Conservation (phyloP, 2,329 filamentous ascomycete species). For the Aspergillus pseudonomiae region DNA sequence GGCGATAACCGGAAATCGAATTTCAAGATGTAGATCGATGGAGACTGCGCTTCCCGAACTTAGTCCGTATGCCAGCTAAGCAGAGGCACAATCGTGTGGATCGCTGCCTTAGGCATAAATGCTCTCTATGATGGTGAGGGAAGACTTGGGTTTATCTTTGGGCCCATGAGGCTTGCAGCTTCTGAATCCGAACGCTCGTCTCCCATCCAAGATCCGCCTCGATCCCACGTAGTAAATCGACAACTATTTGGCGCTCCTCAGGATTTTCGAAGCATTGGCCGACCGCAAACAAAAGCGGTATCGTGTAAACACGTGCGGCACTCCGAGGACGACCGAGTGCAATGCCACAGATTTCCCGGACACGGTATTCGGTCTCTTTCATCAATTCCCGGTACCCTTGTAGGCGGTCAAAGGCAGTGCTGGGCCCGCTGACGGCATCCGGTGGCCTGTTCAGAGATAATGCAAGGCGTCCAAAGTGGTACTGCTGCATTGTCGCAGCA, state of each 20-base stretch:
- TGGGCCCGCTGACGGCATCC: conserved; percentile 56
- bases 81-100: not conserved
- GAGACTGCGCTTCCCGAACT: not conserved
- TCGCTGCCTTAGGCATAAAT: not conserved
- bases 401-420: conserved; percentile 57
- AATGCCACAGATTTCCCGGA: conserved; percentile 62
- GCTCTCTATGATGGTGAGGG: not conserved
- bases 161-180: conserved; percentile 45
- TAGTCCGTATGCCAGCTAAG: not conserved
- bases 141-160: conserved; percentile 12
- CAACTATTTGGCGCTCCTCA: conserved; percentile 56
- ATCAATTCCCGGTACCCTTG: conserved; percentile 61
- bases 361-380: conserved; percentile 58
- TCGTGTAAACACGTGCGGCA: conserved; percentile 59
- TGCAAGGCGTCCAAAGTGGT: conserved; percentile 66
- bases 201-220: conserved; percentile 64
- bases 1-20: not conserved
- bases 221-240: conserved; percentile 59
- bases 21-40: not conserved
- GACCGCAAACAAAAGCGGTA: conserved; percentile 63
- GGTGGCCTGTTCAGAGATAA: conserved; percentile 63
- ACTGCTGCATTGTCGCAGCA: conserved; percentile 65
- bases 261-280: conserved; percentile 59
- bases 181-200: conserved; percentile 57
- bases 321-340: conserved; percentile 58